Conservation (phyloP, 208 protist species). For the Porcisia hertigi region DNA sequence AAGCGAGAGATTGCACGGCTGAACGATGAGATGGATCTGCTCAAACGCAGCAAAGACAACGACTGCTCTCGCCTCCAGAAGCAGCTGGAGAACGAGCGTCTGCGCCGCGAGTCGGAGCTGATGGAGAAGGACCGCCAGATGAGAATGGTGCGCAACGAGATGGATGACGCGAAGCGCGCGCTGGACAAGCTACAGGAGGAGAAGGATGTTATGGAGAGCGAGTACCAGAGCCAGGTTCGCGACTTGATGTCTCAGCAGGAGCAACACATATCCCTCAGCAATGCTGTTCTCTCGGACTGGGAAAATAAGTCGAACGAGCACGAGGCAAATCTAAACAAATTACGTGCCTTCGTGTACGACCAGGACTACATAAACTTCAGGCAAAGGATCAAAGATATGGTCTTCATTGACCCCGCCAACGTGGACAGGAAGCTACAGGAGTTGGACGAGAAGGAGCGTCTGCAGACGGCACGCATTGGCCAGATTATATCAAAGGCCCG, state of each 20-base stretch:
- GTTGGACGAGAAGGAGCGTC: slow-evolving; percentile 61
- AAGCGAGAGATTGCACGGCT: slow-evolving; percentile 41
- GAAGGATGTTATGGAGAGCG: slow-evolving; percentile 44
- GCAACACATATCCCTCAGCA: slow-evolving; percentile 49
- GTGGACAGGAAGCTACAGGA: slow-evolving; percentile 66
- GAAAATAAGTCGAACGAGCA: slow-evolving; percentile 60
- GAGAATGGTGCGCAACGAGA: slow-evolving; percentile 51
- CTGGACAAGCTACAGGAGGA: slow-evolving; percentile 43
- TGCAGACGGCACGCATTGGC: slow-evolving; percentile 45
- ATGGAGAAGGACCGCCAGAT: slow-evolving; percentile 71
- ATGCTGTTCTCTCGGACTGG: slow-evolving; percentile 61
- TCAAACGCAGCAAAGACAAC: slow-evolving; percentile 33
- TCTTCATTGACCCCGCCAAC: slow-evolving; percentile 53
- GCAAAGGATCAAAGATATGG: slow-evolving; percentile 55
- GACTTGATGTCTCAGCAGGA: slow-evolving; percentile 65
- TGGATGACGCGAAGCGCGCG: slow-evolving; percentile 40
- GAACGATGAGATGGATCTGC: slow-evolving; percentile 48
- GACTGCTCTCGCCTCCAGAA: slow-evolving; percentile 48
- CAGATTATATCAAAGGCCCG: slow-evolving; percentile 51
- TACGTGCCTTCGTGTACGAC: slow-evolving; percentile 62
- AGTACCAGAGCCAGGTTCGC: slow-evolving; percentile 69
- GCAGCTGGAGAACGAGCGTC: slow-evolving; percentile 46
- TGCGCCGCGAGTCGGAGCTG: slow-evolving; percentile 45
- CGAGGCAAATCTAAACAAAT: slow-evolving; percentile 57
- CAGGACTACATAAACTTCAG: slow-evolving; percentile 75